Percentiles rank a stretch among this genome's conserved stretches.
phyloP scores from a whole-genome alignment of 192 early-diverging fungal species.

The Umbelopsis sp. region DNA sequence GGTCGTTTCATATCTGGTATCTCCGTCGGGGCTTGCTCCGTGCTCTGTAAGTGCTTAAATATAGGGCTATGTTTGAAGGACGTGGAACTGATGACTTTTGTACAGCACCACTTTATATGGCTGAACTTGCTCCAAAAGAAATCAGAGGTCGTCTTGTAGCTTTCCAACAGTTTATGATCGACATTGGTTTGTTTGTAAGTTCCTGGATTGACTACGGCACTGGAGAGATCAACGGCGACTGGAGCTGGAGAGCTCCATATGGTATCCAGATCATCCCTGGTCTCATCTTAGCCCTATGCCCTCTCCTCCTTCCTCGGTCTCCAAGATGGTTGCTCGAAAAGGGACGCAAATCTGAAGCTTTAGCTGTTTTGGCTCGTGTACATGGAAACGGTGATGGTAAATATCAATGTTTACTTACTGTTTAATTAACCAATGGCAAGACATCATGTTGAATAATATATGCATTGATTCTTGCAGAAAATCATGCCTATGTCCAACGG shows the following conservation, averaged over 20 bases:
- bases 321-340: constrained; percentile 81
- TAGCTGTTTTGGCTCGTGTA: constrained; percentile 24
- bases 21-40: constrained; percentile 51
- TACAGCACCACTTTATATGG: constrained; percentile 46
- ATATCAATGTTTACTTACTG: no score
- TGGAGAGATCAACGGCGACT: constrained; percentile 7
- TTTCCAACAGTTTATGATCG: constrained; percentile 82
- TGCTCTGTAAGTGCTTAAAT: constrained; percentile 8
- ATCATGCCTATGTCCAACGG: constrained; percentile 46
- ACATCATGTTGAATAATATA: no score
- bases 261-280: constrained; percentile 82
- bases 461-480: not conserved
- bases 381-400: constrained; percentile 26
- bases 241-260: constrained; percentile 78
- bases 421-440: no score
- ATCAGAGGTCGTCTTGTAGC: constrained; percentile 83
- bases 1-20: constrained; percentile 56
- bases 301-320: constrained; percentile 77
- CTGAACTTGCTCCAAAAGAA: constrained; percentile 77
- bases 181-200: constrained; percentile 52
- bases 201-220: constrained; percentile 34
- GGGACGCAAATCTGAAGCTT: constrained; percentile 67
- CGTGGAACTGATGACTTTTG: no score
- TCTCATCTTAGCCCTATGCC: constrained; percentile 64
- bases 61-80: not conserved